Conservation (phyloP, 1,284 basidiomycete species). For the Leccinum subrobustum region DNA sequence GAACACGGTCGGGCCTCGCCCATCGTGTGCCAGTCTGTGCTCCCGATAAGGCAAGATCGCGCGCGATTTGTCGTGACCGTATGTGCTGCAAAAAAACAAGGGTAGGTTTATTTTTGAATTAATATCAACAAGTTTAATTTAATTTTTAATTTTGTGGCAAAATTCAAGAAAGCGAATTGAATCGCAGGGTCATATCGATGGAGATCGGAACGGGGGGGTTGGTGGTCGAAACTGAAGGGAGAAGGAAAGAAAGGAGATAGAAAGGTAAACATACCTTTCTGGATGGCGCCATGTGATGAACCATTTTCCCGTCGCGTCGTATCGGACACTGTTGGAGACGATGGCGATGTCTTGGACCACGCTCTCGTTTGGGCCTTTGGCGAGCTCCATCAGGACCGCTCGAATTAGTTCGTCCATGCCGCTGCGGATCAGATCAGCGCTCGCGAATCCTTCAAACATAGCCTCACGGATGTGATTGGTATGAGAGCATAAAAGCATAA, state of each 20-base stretch:
- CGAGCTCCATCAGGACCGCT: constrained; percentile 77
- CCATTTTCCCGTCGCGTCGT: constrained; percentile 68
- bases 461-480: constrained; percentile 4
- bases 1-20: constrained; percentile 75
- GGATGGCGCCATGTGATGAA: constrained; percentile 87
- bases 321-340: constrained; percentile 84
- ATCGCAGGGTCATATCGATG: background rate
- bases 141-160: background rate
- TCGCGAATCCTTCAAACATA: background rate
- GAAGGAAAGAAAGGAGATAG: background rate
- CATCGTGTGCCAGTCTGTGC: constrained; percentile 48
- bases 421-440: constrained; percentile 39
- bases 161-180: background rate
- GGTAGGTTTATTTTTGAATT: background rate
- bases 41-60: constrained; percentile 80
- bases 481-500: constrained; percentile 6
- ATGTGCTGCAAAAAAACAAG: constrained; percentile 31
- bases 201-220: background rate
- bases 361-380: constrained; percentile 55
- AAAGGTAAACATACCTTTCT: constrained; percentile 53
- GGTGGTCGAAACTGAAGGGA: background rate
- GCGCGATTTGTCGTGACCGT: constrained; percentile 91
- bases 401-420: constrained; percentile 93
- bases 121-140: too few relatives aligned
- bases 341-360: constrained; percentile 80